Base-by-base conservation (phyloP, 768 basidiomycete species). In the Leucosporidium yakuticum region DNA sequence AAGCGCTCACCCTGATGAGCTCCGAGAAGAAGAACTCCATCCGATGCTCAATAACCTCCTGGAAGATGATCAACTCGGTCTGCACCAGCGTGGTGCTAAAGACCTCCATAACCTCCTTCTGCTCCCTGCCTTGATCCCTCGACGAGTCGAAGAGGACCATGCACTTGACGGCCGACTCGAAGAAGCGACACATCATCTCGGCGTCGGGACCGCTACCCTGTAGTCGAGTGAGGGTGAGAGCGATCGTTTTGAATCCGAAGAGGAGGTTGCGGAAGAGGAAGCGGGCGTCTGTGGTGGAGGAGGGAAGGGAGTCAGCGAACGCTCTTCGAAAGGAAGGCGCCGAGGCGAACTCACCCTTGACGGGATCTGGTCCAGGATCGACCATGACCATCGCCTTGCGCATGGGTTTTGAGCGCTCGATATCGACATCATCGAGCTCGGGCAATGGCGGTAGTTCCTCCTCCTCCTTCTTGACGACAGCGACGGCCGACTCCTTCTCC, bases 21-120 rank as follows among this genome's bases (percentile, higher is more conserved):
- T 84, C 85, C 73, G 88, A 84, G 77, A 96, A 88, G 81, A 94
- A 96, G 77, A 93, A 88, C 32, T 86, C 87, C 80, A 98, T 88
- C 77, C 91, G 88, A 77, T 86, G 87, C 47, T 89, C 91, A 92
- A 94, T 95, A 39, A 97, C 90, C 79, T 96, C 92, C 78, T 95
- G 89, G 77, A 96, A 94, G 68, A 94, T 88, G 75, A 95, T 90
- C 12, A 89, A 82, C 75, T 96, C 89, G 74, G 94, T 84, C 77
- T 93, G 89, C 48, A 66, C 65, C 51, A 66, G 70, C 31, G 67
- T 75, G 54, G 67, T 63, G 8, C 85, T 85, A 60, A 89, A 81
- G 83, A 87, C 87, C 65, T 99, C 95, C 75, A 92, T 84, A 8
- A 87, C 87, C 76, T 97, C 93, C 61, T 87, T 84, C 64, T 83